Evolutionary conservation across 306 rosid species (phyloP).

Genomic region (Rosa chinensis): DNA sequence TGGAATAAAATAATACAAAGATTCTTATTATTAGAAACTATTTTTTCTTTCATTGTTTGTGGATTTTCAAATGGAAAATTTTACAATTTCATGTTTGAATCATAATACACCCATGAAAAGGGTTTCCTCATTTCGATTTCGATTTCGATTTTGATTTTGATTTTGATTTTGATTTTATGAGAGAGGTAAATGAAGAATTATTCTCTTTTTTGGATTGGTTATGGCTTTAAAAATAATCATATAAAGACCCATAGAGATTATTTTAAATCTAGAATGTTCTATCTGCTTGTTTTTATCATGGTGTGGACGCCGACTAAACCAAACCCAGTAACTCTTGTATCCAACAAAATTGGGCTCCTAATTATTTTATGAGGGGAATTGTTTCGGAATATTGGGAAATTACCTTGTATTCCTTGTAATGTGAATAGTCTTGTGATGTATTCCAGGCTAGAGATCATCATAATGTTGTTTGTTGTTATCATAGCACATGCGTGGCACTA

Average conservation of each 20-base stretch:
- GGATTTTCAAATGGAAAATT: background rate
- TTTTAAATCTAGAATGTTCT: constrained; percentile 11
- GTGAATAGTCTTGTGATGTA: background rate
- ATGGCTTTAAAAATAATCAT: background rate
- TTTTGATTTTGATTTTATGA: background rate
- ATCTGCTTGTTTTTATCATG: background rate
- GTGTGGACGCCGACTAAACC: background rate
- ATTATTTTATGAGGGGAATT: background rate
- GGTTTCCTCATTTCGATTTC: background rate
- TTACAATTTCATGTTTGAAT: background rate
- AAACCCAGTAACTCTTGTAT: background rate
- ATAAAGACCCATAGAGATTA: background rate
- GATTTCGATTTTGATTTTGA: background rate
- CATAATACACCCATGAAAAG: background rate
- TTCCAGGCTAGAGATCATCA: background rate
- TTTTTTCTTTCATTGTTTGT: background rate
- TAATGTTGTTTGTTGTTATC: background rate
- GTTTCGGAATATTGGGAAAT: background rate
- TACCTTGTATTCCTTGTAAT: background rate
- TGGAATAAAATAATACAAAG: constrained; percentile 7
- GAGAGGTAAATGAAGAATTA: background rate
- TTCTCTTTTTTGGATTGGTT: background rate
- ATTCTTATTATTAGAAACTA: background rate
- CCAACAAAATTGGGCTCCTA: background rate
- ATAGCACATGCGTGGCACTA: background rate